Conservation (phyloP, 106 monocot species). For the Dendrobium chrysotoxum region DNA sequence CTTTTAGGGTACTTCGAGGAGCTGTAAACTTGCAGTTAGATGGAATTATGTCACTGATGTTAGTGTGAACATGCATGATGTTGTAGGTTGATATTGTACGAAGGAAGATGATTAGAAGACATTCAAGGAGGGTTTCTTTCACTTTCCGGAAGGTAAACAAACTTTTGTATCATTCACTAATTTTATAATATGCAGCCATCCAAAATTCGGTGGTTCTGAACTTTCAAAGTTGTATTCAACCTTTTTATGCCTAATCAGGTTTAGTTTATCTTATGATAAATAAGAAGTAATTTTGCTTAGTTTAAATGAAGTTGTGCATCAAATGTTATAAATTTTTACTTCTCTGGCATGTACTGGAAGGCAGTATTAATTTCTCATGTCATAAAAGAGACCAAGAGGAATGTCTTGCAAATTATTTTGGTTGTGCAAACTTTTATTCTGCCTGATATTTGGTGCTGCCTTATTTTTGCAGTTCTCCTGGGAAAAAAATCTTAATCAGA, state of each 20-base stretch:
- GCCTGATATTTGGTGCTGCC: not conserved
- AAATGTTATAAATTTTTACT: not conserved
- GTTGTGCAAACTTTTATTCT: not conserved
- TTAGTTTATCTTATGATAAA: not conserved
- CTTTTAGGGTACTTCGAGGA: not conserved
- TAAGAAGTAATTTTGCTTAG: not conserved
- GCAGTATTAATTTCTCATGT: not conserved
- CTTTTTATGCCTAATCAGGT: not conserved
- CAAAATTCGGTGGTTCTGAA: not conserved
- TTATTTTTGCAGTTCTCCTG: not conserved
- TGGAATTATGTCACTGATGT: not conserved
- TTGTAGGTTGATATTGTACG: constrained; percentile 71
- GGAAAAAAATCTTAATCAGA: not conserved
- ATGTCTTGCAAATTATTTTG: not conserved
- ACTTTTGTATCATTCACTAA: not conserved
- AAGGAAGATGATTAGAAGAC: constrained; percentile 48
- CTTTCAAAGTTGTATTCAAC: not conserved
- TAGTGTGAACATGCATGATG: not conserved
- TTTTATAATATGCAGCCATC: not conserved
- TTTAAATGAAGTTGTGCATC: not conserved
- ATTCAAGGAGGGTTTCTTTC: constrained; percentile 74
- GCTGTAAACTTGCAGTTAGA: not conserved
- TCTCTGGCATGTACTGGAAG: not conserved
- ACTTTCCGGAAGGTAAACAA: constrained; percentile 72
- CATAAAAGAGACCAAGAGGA: not conserved